phyloP scores from a whole-genome alignment of 2,329 filamentous ascomycete species.

The Huntiella decipiens region DNA sequence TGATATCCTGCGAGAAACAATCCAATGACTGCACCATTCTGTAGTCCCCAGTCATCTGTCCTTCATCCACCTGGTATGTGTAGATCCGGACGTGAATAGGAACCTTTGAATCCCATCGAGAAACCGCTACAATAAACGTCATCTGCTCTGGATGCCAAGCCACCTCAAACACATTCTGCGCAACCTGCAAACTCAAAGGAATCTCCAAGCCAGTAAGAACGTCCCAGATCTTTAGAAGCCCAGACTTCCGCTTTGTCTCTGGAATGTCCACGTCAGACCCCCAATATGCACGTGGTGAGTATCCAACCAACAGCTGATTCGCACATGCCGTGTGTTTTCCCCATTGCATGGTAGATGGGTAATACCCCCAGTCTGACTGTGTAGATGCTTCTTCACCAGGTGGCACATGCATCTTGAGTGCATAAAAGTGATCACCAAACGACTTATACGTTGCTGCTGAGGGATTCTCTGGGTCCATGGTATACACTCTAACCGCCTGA shows the following conservation, averaged over 20 bases:
- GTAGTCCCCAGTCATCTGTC: slow-evolving; percentile 13
- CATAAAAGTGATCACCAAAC: slow-evolving; percentile 14
- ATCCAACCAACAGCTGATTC: slow-evolving; percentile 40
- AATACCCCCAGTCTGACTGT: slow-evolving; percentile 36
- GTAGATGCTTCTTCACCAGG: not conserved
- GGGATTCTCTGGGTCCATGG: slow-evolving; percentile 21
- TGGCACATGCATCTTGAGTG: not conserved
- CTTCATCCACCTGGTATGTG: not conserved
- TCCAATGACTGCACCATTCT: slow-evolving; percentile 35
- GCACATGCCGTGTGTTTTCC: slow-evolving; percentile 25
- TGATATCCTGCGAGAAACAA: slow-evolving; percentile 40
- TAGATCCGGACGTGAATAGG: slow-evolving; percentile 37
- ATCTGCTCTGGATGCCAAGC: slow-evolving; percentile 38
- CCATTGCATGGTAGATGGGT: slow-evolving; percentile 45
- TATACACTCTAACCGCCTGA: slow-evolving; percentile 38
- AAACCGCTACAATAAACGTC: slow-evolving; percentile 38
- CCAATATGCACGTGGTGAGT: slow-evolving; percentile 37
- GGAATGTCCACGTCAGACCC: slow-evolving; percentile 39
- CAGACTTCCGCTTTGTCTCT: slow-evolving; percentile 34
- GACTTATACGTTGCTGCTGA: slow-evolving; percentile 20
- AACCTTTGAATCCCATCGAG: slow-evolving; percentile 24
- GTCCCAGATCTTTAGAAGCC: slow-evolving; percentile 43
- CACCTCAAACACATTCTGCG: slow-evolving; percentile 45
- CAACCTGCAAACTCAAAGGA: slow-evolving; percentile 29
- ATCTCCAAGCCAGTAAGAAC: slow-evolving; percentile 24